phyloP scores from a whole-genome alignment of 768 basidiomycete species.

The Dentipellis fragilis region DNA sequence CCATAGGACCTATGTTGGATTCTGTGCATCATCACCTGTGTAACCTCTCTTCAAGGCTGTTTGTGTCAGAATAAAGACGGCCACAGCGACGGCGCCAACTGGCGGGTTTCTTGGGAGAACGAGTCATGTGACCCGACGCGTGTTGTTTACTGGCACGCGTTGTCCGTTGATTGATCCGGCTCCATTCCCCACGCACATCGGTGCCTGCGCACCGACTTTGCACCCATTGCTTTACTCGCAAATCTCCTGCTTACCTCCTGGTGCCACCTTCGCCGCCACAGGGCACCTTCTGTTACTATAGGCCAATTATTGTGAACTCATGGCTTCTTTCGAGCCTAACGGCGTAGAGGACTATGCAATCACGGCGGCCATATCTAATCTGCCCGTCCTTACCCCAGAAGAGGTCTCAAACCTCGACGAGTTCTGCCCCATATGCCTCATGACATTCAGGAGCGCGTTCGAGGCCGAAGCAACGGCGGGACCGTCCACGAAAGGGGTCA shows the following conservation, averaged over 20 bases:
- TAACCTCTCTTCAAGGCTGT: too few species aligned
- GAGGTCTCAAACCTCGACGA: slow-evolving; percentile 29
- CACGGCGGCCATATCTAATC: slow-evolving; percentile 1
- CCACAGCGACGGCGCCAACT: too few species aligned
- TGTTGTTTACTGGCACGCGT: slow-evolving; percentile 9
- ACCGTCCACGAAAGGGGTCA: slow-evolving; percentile 31
- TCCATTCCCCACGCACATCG: not conserved
- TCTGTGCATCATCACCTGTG: too few species aligned
- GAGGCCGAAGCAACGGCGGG: slow-evolving; percentile 14
- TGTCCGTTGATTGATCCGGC: not conserved
- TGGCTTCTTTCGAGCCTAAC: slow-evolving; percentile 1
- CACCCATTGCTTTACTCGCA: not conserved
- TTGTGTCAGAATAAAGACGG: too few species aligned
- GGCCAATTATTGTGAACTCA: not conserved
- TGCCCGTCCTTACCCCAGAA: slow-evolving; percentile 3
- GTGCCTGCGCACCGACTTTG: not conserved
- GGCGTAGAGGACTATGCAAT: slow-evolving; percentile 2
- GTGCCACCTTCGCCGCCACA: not conserved
- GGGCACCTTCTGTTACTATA: not conserved
- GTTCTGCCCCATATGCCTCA: slow-evolving; percentile 57
- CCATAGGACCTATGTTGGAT: too few species aligned
- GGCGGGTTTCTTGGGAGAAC: not conserved
- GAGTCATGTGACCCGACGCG: slow-evolving; percentile 13
- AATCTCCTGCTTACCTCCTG: not conserved
- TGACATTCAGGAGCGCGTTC: slow-evolving; percentile 38